Percentiles rank a stretch among this genome's conserved stretches.
These are phyloP conservation scores for Kodamaea fukazawae DNA, from an alignment of 805 yeast genomes.

Conservation along the genomic window DNA sequence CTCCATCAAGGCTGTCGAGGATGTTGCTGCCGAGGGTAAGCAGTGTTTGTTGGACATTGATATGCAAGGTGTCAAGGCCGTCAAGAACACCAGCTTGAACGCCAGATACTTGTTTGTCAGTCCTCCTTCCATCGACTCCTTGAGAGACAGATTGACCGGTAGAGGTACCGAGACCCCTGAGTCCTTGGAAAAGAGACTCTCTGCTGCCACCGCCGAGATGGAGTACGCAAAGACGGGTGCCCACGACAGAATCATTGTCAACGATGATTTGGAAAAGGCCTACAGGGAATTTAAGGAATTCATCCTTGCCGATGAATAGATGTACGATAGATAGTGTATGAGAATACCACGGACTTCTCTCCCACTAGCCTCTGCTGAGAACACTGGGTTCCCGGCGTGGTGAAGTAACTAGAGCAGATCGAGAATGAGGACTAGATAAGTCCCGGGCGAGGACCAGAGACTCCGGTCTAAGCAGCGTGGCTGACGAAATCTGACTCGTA, in stretches of 20 bases:
- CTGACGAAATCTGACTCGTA: too few relatives aligned
- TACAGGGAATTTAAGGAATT: constrained; percentile 77
- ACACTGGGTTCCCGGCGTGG: too few relatives aligned
- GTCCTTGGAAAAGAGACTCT: constrained; percentile 75
- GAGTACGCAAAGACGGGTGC: constrained; percentile 89
- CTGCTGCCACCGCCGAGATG: constrained; percentile 84
- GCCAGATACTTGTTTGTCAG: constrained; percentile 86
- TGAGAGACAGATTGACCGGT: constrained; percentile 69
- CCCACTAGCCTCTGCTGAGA: too few relatives aligned
- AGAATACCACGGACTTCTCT: too few relatives aligned
- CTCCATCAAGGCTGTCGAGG: constrained; percentile 77
- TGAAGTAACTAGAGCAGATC: too few relatives aligned
- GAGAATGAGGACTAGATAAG: too few relatives aligned
- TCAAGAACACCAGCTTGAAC: constrained; percentile 75
- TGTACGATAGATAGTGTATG: background rate
- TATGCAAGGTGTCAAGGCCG: constrained; percentile 97
- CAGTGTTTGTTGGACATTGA: constrained; percentile 94
- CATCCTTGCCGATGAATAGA: constrained; percentile 45
- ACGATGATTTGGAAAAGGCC: constrained; percentile 88
- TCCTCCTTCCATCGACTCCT: constrained; percentile 85
- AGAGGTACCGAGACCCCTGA: constrained; percentile 97
- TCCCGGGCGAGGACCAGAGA: too few relatives aligned
- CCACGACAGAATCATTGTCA: constrained; percentile 84
- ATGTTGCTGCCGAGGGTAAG: constrained; percentile 60
- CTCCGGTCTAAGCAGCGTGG: too few relatives aligned